These are phyloP conservation scores for Anthostomella pinea DNA, from an alignment of 2,329 filamentous ascomycete species.

Conservation along the genomic window DNA sequence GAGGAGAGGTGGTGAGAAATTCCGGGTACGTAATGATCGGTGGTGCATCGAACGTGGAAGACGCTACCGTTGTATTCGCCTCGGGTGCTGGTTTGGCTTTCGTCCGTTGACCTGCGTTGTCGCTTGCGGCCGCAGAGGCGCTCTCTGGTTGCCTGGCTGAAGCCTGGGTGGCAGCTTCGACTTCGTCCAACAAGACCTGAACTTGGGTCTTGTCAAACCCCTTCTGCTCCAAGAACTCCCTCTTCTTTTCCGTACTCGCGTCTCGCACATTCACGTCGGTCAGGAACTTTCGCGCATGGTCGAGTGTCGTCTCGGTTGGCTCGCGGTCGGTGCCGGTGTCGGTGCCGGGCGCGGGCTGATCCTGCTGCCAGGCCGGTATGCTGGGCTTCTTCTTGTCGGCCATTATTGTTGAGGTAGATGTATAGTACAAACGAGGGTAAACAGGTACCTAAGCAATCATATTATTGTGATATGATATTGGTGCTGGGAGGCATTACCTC, in stretches of 20 bases:
- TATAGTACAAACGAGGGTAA: no score
- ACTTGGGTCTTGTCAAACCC: conserved; percentile 68
- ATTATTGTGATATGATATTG: no score
- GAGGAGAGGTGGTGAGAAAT: conserved; percentile 57
- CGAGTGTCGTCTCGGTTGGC: conserved; percentile 38
- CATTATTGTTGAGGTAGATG: no score
- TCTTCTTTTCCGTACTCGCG: conserved; percentile 69
- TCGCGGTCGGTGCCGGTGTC: conserved; percentile 12
- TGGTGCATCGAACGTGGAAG: conserved; percentile 41
- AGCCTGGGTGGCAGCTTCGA: conserved; percentile 10
- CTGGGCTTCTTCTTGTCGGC: conserved; percentile 16
- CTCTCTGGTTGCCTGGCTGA: conserved; percentile 4
- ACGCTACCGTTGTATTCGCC: conserved; percentile 12
- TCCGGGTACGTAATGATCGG: conserved; percentile 70
- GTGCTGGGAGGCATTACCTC: no score
- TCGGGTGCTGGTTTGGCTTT: conserved; percentile 1
- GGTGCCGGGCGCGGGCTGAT: no score
- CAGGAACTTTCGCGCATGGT: conserved; percentile 74
- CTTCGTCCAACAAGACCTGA: conserved; percentile 54
- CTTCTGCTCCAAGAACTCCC: conserved; percentile 74
- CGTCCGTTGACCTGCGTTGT: no score
- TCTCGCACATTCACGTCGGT: conserved; percentile 69
- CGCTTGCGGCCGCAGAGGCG: conserved; percentile 1
- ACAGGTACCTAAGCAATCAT: no score
- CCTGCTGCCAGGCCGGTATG: conserved; percentile 24